phyloP scores from a whole-genome alignment of 192 early-diverging fungal species.

The Coemansia sp. region DNA sequence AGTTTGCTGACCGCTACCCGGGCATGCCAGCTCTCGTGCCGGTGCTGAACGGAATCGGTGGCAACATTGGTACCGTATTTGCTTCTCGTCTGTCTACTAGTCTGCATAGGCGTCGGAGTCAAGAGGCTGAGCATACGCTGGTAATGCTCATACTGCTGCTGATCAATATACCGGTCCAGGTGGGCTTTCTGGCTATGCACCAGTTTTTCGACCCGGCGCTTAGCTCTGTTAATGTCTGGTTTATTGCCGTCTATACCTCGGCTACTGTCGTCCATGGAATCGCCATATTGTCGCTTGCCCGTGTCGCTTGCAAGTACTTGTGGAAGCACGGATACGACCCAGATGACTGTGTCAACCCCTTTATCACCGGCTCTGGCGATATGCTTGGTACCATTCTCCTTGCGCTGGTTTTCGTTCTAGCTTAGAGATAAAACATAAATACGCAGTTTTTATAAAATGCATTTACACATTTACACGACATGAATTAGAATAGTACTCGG shows the following conservation, averaged over 20 bases:
- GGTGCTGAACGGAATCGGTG: constrained; percentile 57
- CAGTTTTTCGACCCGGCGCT: constrained; percentile 51
- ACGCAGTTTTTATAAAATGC: too few relatives aligned
- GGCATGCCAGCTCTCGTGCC: constrained; percentile 49
- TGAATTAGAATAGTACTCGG: too few relatives aligned
- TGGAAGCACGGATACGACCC: constrained; percentile 75
- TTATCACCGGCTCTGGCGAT: constrained; percentile 66
- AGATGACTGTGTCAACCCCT: constrained; percentile 59
- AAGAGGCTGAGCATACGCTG: constrained; percentile 38
- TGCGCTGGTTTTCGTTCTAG: constrained; percentile 44
- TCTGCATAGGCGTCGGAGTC: constrained; percentile 55
- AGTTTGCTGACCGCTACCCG: constrained; percentile 19
- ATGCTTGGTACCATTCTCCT: constrained; percentile 65
- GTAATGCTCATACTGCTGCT: constrained; percentile 60
- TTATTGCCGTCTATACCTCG: constrained; percentile 52
- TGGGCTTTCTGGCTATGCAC: constrained; percentile 55
- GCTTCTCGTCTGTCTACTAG: constrained; percentile 72
- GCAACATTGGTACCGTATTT: constrained; percentile 79
- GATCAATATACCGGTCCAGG: constrained; percentile 69
- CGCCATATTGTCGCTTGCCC: constrained; percentile 56
- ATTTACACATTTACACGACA: too few relatives aligned
- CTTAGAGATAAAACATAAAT: too few relatives aligned
- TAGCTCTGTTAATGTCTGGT: constrained; percentile 35
- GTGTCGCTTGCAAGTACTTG: constrained; percentile 53
- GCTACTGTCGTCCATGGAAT: constrained; percentile 57